Base-by-base conservation (phyloP, 306 rosid genomes). In the Mimosa pudica region DNA sequence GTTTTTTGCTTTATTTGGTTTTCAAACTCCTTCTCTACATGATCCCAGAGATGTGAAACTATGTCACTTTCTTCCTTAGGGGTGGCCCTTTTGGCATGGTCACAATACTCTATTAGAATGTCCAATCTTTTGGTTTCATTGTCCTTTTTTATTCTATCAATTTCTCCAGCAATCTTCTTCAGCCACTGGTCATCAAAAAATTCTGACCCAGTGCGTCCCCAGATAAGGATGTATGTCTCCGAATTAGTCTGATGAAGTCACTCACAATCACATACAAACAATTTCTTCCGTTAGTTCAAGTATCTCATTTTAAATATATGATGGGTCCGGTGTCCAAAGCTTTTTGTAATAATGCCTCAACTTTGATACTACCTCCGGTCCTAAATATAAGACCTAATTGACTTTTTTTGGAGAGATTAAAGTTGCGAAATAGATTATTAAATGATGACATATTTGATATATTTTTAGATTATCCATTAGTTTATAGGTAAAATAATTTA, bases 191-290 rank as follows among this genome's bases (percentile, higher is more conserved):
- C 36, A 20, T 58, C 64, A 35, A 2, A 55, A 10, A 20, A 11
- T 16, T 32, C 41, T 1, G 2, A 8, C 35, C 79, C 88, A 0
- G 1, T 62, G 1, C 86, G 84, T 82, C 89, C 89, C 18, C 77
- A 82, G 10, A 86, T 69, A 82, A 86, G 79, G 71, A 82, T 57
- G 84, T 76, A 82, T 5, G 16, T 52, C 54, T 86, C 83, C 7
- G 36, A 68, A 63, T 68, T 82, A 7, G 77, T 77, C 89, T 86
- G 80, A 64, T 86, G 75, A 2, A 2, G 3, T 38, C 42, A 64
- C 8, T 63, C 73, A 72, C 81, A 77, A 10, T 12, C 13, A 81
- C 42, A 49, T 11, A 49, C 30, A 5, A 12, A 13, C 13, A 0
- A 11, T 7, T 35, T 33, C 9, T 0, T 17, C 13, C 18, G 17